Base-by-base conservation (phyloP, 352 stramenopile species). In the Phytophthora tubulina region DNA sequence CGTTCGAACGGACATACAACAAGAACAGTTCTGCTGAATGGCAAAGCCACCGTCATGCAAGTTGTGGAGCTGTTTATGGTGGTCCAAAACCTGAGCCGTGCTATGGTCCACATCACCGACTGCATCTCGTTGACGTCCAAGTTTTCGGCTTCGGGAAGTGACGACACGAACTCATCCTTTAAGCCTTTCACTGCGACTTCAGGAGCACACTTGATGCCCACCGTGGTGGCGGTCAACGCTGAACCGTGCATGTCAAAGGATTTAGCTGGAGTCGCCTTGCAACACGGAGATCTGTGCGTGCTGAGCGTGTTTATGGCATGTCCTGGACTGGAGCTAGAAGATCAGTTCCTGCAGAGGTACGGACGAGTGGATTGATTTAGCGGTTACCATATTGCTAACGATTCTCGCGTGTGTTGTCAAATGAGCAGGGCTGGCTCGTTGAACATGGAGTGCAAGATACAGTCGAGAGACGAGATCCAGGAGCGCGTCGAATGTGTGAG, bases 1-100 rank as follows among this genome's bases (percentile, higher is more conserved):
- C 80, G 82, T 3, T 90, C 82, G 1, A 90, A 90, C 35, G 82
- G 82, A 15, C 80, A 73, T 35, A 90, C 82, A 15, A 90, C 80
- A 32, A 75, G 82, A 4, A 85, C 82, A 0, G 80, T 90, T 31
- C 52, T 90, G 21, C 54, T 85, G 21, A 72, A 78, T 13, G 74
- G 80, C 53, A 77, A 78, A 41, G 75, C 79, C 8, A 72, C 76
- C 0, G 80, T 86, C 17, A 84, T 80, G 64, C 82, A 90, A 62
- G 77, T 90, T 46, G 79, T 89, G 21, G 76, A 89, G 63, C 70
- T 90, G 15, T 81, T 81, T 56, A 41, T 90, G n/a, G 68, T 89
- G 15, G 64, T 89, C 48, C 82, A 90, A 63, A 90, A 86, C 54
- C 55, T 82, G 52, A 70, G 72, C 14, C 46, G 39, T 8, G 13